These are phyloP conservation scores for Fraxinus americana DNA, from an alignment of 257 asterid species.

Conservation along the genomic window DNA sequence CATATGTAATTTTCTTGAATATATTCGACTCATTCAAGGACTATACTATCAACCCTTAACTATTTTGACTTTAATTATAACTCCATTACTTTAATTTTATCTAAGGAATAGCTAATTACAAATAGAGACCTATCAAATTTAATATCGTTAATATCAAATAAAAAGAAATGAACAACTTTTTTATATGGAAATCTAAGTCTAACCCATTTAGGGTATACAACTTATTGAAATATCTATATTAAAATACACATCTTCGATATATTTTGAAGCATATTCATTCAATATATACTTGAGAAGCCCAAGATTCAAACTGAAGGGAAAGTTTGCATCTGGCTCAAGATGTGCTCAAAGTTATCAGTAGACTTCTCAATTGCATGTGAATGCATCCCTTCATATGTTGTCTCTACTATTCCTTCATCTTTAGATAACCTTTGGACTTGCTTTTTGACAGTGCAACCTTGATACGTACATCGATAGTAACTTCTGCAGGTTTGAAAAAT, in stretches of 20 bases:
- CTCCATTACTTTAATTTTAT: too few species aligned
- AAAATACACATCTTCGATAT: not conserved
- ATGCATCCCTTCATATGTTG: slow-evolving; percentile 88
- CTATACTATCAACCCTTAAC: too few species aligned
- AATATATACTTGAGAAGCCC: not conserved
- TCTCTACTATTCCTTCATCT: slow-evolving; percentile 80
- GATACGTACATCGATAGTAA: slow-evolving; percentile 78
- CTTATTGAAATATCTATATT: not conserved
- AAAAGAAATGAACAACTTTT: too few species aligned
- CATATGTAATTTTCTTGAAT: too few species aligned
- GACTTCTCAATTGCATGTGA: slow-evolving; percentile 78
- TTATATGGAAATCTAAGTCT: not conserved
- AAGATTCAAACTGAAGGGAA: slow-evolving; percentile 42
- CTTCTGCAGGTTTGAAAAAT: slow-evolving; percentile 46
- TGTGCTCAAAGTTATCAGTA: slow-evolving; percentile 77
- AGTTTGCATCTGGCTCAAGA: slow-evolving; percentile 77
- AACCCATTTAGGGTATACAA: not conserved
- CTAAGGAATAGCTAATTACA: too few species aligned
- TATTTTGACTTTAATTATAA: too few species aligned
- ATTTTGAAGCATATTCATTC: not conserved
- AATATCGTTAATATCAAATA: too few species aligned
- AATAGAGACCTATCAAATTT: too few species aligned
- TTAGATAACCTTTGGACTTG: slow-evolving; percentile 80
- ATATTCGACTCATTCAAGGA: too few species aligned
- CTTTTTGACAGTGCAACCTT: slow-evolving; percentile 82